Evolutionary conservation across 768 basidiomycete genomes (phyloP).

Genomic region (Russula dissimulans): DNA sequence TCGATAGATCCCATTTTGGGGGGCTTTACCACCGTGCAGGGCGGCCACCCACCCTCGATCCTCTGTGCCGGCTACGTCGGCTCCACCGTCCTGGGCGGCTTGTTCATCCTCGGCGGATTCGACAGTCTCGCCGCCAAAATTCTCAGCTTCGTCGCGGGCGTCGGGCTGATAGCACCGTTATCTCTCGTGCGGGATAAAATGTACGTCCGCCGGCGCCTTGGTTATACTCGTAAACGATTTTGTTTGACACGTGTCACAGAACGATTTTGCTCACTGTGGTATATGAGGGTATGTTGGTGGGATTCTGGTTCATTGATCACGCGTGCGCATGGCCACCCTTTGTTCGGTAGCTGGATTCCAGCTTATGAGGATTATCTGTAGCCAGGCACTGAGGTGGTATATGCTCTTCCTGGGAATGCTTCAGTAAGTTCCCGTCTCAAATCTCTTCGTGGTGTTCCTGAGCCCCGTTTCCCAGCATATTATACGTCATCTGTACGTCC

Average conservation of each 20-base stretch:
- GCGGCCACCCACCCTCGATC: conserved; percentile 62
- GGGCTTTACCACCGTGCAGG: conserved; percentile 68
- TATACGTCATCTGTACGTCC: conserved; percentile 78
- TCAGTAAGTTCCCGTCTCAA: conserved; percentile 42
- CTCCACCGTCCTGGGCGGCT: conserved; percentile 70
- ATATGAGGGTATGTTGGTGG: conserved; percentile 81
- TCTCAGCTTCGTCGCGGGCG: conserved; percentile 80
- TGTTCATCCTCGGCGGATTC: conserved; percentile 78
- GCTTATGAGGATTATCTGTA: conserved; percentile 26
- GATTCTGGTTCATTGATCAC: conserved; percentile 94
- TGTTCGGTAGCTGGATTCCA: neutral
- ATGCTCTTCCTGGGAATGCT: conserved; percentile 76
- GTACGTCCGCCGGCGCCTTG: conserved; percentile 36
- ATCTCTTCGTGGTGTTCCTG: conserved; percentile 2
- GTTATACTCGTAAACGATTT: neutral
- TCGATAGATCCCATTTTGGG: conserved; percentile 81
- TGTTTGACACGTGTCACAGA: conserved; percentile 30
- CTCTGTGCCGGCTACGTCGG: conserved; percentile 77
- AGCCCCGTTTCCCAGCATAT: conserved; percentile 38
- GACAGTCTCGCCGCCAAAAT: conserved; percentile 88
- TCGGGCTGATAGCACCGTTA: conserved; percentile 80
- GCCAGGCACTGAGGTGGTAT: conserved; percentile 76
- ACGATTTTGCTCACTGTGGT: conserved; percentile 75
- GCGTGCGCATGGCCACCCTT: conserved; percentile 42
- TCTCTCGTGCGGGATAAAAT: conserved; percentile 84